phyloP scores from a whole-genome alignment of 345 rosid genomes.

The Euphorbia pulcherrima region DNA sequence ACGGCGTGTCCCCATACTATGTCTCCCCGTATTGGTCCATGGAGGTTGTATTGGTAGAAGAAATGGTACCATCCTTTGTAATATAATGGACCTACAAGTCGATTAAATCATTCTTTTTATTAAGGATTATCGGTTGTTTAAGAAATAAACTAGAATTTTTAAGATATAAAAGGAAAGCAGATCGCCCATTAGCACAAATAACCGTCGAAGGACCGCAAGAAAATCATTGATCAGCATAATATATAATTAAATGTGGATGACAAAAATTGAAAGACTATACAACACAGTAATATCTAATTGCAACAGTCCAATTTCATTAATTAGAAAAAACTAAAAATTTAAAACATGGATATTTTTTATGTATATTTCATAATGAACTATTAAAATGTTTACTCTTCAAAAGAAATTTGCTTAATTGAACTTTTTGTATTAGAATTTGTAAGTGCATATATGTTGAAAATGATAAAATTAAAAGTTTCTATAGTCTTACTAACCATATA shows the following conservation, averaged over 20 bases:
- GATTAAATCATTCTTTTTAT: no score
- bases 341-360: no score
- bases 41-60: conserved; percentile 89
- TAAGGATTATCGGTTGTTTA: not conserved
- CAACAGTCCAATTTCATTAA: not conserved
- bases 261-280: not conserved
- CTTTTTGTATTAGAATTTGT: no score
- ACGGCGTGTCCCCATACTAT: conserved; percentile 97
- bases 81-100: conserved; percentile 62
- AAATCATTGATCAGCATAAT: not conserved
- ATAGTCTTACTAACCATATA: no score
- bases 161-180: conserved; percentile 14
- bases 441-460: no score
- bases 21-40: conserved; percentile 83
- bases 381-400: no score
- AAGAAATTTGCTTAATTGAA: no score
- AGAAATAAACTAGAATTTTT: not conserved
- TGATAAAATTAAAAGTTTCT: no score
- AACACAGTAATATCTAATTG: not conserved
- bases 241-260: not conserved
- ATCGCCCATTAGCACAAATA: conserved; percentile 18
- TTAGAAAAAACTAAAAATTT: no score
- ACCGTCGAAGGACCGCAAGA: not conserved
- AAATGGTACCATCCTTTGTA: conserved; percentile 96
- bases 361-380: no score